Conservation (phyloP, 345 rosid species). For the Arabidopsis suecica region DNA sequence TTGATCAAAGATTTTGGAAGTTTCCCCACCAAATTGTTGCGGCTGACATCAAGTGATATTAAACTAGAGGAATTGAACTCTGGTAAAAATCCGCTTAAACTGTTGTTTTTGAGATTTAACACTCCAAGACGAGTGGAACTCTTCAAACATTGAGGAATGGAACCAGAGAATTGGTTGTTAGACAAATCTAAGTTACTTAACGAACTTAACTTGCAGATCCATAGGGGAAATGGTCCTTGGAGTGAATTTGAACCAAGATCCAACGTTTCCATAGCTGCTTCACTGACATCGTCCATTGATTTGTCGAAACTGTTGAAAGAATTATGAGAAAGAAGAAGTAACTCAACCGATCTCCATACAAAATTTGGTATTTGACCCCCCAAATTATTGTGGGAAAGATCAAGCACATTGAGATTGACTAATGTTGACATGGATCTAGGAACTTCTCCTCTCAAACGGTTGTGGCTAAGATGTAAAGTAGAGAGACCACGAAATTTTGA, state of each 20-base stretch:
- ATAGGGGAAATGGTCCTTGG: background rate
- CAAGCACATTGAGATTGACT: too few species aligned
- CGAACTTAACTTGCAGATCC: background rate
- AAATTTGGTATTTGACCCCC: too few species aligned
- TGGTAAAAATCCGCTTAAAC: background rate
- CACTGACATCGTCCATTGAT: background rate
- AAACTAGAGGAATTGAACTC: background rate
- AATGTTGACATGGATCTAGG: too few species aligned
- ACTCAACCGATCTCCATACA: too few species aligned
- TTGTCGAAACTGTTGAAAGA: background rate
- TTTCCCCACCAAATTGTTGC: background rate
- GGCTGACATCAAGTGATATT: background rate
- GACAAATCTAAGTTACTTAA: background rate
- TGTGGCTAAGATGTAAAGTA: background rate
- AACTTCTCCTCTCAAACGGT: background rate
- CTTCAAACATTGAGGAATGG: background rate
- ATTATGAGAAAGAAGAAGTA: conserved; percentile 10
- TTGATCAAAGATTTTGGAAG: background rate
- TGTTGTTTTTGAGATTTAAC: background rate
- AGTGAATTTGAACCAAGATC: conserved; percentile 12
- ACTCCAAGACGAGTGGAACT: background rate
- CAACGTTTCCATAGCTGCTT: background rate
- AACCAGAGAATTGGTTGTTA: background rate
- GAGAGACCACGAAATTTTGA: background rate
- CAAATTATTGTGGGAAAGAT: too few species aligned